Base-by-base conservation (phyloP, 1,139 yeast species). In the Suzukiozyma palmioleophila region DNA sequence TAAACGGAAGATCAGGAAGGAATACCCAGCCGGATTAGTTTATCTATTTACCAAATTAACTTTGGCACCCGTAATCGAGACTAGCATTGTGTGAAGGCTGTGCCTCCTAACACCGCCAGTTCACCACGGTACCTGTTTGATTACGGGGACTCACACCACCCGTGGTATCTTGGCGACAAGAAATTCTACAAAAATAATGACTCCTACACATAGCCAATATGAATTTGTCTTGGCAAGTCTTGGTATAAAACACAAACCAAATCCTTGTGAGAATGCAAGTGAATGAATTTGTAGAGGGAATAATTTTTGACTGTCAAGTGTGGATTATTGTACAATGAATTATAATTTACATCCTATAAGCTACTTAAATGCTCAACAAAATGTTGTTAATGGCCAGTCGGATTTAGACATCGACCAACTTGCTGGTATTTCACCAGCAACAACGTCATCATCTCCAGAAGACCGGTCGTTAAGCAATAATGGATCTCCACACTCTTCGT, bases 291-390 rank as follows among this genome's bases (percentile, higher is more conserved):
- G n/a, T n/a, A n/a, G n/a, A n/a, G n/a, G n/a, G n/a, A n/a, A n/a
- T n/a, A 24, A 24, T 24, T 24, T 24, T 24, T 8, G 10, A 6
- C 28, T 5, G 13, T 12, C 13, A 26, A 26, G 13, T 10, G n/a
- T 26, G 13, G 28, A 11, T 26, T 26, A 11, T 26, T 26, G 10
- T n/a, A 45, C 29, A 29, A 66, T 68, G 72, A 69, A 68, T 46
- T 70, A 67, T 48, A 70, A 69, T 48, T 56, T 70, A 42, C 76
- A 70, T 45, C 76, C 76, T 11, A 66, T 69, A 25, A 57, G 73
- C 13, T 70, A 70, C 44, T 62, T 70, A 39, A 70, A 70, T 52
- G 75, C 75, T 25, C 37, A 28, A 27, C 36, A 26, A 13, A 29
- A 25, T 12, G 16, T 13, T 8, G 12, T 28, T 13, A 27, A 12